Evolutionary conservation across 2,329 filamentous ascomycete genomes (phyloP), one percentile per base, ranked within the genome.

Genomic region (Aspergillus pseudotamarii): DNA sequence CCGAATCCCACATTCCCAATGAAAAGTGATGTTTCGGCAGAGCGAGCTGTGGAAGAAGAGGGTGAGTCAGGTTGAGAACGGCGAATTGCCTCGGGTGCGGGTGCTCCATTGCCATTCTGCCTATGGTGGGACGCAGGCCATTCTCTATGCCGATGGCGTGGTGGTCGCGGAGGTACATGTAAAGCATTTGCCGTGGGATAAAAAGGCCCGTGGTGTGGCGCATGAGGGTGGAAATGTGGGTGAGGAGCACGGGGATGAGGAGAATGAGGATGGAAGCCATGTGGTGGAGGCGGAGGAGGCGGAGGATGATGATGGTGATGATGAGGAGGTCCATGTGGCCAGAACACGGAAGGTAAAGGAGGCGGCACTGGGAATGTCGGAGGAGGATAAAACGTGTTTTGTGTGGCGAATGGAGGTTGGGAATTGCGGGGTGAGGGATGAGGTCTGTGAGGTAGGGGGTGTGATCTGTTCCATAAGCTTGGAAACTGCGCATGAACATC

Each of bases 1-100:
- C 73, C 71, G 60, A 73, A 75, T 11, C 76, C 75, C n/a, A 80
- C 66, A 60, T 80, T 80, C 4, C 78, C 77, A 57, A 81, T 73
- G 59, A 81, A 80, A 32, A 81, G 66, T 1, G 65, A 50, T 46
- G 63, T 62, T 28, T 41, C 16, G 26, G 54, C 14, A 38, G 48
- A 19, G 41, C 14, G 28, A 54, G 19, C 36, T 3, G 59, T 30
- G 21, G 23, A 36, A 2, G 38, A 30, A 21, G 26, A 21, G 50
- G 38, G 32, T 6, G 14, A 23, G 26, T 14, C 28, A 3, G 45
- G 34, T 28, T 30, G 23, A 12, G 46, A 16, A 26, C 11, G 28
- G 30, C 9, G 41, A 12, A 32, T 30, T 32, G 28, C 19, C 10
- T 51, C 48, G 12, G 30, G 30, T 32, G 28, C 48, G 16, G 48